Evolutionary conservation across 805 yeast genomes (phyloP).

Genomic region (Candida namnaoensis): DNA sequence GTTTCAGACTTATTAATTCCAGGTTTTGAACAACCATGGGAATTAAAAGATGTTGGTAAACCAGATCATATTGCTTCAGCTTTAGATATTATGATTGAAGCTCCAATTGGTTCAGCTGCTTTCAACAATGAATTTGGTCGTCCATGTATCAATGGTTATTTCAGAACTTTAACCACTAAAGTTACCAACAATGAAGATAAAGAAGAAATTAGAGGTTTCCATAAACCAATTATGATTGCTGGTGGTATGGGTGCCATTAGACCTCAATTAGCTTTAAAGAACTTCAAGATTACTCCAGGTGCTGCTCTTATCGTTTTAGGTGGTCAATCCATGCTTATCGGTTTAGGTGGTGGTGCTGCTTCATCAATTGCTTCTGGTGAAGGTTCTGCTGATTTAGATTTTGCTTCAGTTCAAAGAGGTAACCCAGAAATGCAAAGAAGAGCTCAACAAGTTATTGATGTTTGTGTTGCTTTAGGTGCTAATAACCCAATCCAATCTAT

Average conservation of each 20-base stretch:
- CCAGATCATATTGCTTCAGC: constrained; percentile 92
- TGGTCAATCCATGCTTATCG: constrained; percentile 96
- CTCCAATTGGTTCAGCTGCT: constrained; percentile 96
- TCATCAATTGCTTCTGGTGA: constrained; percentile 95
- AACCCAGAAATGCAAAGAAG: constrained; percentile 99
- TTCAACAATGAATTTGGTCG: constrained; percentile 98
- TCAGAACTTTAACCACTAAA: constrained; percentile 85
- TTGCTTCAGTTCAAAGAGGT: constrained; percentile 98
- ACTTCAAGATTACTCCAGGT: constrained; percentile 84
- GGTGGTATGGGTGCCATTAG: constrained; percentile 98
- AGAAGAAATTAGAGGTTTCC: constrained; percentile 86
- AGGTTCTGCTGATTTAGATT: constrained; percentile 92
- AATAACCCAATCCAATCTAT: constrained; percentile 84
- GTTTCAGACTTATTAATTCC: constrained; percentile 91
- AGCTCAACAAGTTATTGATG: constrained; percentile 95
- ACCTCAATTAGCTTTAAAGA: constrained; percentile 85
- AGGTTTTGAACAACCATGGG: constrained; percentile 89
- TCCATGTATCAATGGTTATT: constrained; percentile 94
- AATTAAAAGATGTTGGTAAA: constrained; percentile 67
- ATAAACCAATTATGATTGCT: constrained; percentile 98
- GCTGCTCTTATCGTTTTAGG: constrained; percentile 89
- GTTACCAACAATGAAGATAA: constrained; percentile 56
- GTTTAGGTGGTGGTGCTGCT: constrained; percentile 99
- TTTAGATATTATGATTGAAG: constrained; percentile 91
- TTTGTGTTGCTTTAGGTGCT: constrained; percentile 78